Conservation (phyloP, 2,329 filamentous ascomycete genomes). For the Apiospora kogelbergensis region DNA sequence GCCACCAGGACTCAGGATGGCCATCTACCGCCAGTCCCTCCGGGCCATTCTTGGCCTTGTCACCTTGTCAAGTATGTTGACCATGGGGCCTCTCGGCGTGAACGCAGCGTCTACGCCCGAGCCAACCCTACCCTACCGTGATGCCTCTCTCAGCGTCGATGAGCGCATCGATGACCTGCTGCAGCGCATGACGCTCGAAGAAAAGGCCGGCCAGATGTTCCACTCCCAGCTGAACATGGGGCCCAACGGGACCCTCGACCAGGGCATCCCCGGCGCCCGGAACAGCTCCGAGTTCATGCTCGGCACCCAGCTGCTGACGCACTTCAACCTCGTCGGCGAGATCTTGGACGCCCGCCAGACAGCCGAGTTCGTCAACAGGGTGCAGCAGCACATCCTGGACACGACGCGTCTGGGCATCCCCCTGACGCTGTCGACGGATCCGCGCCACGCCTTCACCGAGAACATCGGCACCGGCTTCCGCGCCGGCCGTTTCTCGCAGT, state of each 20-base stretch:
- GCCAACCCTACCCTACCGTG: conserved; percentile 16
- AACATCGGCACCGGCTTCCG: conserved; percentile 42
- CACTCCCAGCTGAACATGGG: conserved; percentile 35
- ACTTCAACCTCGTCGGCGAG: conserved; percentile 47
- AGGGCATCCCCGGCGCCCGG: conserved; percentile 10
- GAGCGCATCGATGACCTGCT: conserved; percentile 47
- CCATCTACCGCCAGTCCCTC: background rate
- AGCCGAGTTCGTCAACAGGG: conserved; percentile 40
- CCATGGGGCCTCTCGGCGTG: background rate
- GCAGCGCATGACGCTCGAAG: conserved; percentile 45
- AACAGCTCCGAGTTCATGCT: conserved; percentile 34
- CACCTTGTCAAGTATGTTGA: background rate
- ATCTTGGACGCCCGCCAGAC: conserved; percentile 36
- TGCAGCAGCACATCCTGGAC: conserved; percentile 42
- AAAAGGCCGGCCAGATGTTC: conserved; percentile 50
- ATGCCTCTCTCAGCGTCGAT: conserved; percentile 40
- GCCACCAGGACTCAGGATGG: background rate
- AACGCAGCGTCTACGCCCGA: background rate
- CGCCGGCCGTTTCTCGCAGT: conserved; percentile 46
- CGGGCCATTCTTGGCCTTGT: background rate
- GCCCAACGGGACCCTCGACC: conserved; percentile 25
- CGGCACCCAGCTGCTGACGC: conserved; percentile 37
- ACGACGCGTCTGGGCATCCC: conserved; percentile 47
- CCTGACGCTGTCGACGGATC: conserved; percentile 47
- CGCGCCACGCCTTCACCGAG: conserved; percentile 44